phyloP scores from a whole-genome alignment of 1,139 yeast species.

The Taphrina betulina region DNA sequence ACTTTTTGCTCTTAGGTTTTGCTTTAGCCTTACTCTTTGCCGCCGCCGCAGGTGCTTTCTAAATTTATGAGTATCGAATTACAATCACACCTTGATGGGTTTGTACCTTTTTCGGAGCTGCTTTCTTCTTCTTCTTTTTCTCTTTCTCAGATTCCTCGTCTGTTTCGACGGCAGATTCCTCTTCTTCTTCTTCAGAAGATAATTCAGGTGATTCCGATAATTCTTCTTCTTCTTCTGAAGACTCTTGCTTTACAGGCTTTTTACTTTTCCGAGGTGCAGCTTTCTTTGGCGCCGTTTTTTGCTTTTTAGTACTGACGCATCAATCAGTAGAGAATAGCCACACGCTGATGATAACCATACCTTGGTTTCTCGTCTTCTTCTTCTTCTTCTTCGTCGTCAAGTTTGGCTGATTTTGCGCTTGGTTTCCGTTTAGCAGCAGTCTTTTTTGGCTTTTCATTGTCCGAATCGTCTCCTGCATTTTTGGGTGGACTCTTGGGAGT shows the following conservation, averaged over 20 bases:
- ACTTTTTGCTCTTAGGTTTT: too few relatives aligned
- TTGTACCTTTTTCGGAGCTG: not conserved
- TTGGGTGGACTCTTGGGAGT: not conserved
- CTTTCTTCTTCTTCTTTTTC: not conserved
- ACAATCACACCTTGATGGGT: too few relatives aligned
- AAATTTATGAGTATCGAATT: too few relatives aligned
- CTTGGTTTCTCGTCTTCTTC: not conserved
- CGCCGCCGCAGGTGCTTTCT: too few relatives aligned
- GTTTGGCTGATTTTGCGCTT: not conserved
- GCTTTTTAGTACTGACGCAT: not conserved
- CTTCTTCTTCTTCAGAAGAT: conserved; percentile 1
- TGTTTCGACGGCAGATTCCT: conserved; percentile 11
- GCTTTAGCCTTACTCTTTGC: too few relatives aligned
- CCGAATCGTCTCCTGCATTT: not conserved
- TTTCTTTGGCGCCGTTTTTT: conserved; percentile 34
- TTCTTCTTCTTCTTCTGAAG: not conserved
- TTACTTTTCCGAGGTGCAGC: conserved; percentile 27
- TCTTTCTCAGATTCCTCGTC: conserved; percentile 9
- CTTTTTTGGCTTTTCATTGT: not conserved
- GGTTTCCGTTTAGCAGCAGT: not conserved
- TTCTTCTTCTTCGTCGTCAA: not conserved
- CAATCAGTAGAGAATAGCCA: not conserved
- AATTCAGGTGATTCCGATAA: not conserved
- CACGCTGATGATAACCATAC: not conserved
- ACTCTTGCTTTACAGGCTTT: not conserved